Evolutionary conservation across 768 basidiomycete species (phyloP).

Genomic region (Auricularia sp.): DNA sequence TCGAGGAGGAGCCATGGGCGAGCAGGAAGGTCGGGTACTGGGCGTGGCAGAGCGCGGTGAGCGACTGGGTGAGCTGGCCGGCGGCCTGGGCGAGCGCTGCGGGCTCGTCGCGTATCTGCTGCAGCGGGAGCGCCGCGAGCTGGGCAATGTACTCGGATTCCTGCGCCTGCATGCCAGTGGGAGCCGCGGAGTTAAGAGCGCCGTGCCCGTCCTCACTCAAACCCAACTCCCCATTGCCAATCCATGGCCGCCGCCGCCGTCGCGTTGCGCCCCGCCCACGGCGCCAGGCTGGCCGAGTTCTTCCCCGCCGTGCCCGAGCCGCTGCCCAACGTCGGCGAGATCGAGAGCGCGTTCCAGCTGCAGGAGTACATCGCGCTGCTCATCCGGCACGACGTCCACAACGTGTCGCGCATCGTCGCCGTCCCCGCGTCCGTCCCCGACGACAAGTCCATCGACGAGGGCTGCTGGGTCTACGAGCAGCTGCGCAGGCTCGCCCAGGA

Average conservation of each 20-base stretch:
- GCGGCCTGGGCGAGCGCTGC: conserved; percentile 70
- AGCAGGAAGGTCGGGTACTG: conserved; percentile 89
- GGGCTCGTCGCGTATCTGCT: conserved; percentile 65
- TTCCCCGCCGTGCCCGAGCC: conserved; percentile 35
- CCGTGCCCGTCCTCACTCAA: neutral
- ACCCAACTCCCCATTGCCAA: neutral
- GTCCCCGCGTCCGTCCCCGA: conserved; percentile 41
- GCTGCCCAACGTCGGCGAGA: conserved; percentile 16
- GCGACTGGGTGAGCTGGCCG: conserved; percentile 77
- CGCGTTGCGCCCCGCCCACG: conserved; percentile 47
- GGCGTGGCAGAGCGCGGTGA: conserved; percentile 82
- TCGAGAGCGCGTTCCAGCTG: conserved; percentile 89
- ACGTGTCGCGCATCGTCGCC: conserved; percentile 72
- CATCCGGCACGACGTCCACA: conserved; percentile 78
- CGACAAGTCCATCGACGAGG: conserved; percentile 50
- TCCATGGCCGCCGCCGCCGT: neutral
- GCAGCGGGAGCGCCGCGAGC: conserved; percentile 55
- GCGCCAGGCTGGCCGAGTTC: conserved; percentile 70
- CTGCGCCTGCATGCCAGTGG: neutral
- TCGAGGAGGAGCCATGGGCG: conserved; percentile 70
- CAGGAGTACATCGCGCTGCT: conserved; percentile 90
- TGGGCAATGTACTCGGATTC: conserved; percentile 44
- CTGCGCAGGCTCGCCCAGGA: conserved; percentile 77
- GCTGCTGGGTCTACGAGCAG: conserved; percentile 78
- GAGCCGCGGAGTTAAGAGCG: neutral